These are phyloP conservation scores for Lentinula edodes DNA, from an alignment of 768 basidiomycete species.

Conservation along the genomic window DNA sequence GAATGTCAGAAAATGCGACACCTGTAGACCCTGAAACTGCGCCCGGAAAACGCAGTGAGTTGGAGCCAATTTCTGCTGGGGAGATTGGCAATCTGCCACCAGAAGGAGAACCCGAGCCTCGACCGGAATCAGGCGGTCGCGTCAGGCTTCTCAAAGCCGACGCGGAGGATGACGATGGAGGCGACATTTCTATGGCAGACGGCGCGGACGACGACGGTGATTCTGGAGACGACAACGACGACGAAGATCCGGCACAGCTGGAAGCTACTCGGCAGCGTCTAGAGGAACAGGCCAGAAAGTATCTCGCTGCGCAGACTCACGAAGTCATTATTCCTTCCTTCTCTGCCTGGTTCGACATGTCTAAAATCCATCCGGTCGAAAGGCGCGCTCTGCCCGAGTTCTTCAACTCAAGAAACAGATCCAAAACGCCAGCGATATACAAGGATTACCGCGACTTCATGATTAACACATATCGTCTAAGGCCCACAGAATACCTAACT, in stretches of 20 bases:
- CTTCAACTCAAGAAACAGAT: constrained; percentile 92
- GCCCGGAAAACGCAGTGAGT: constrained; percentile 81
- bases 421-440: constrained; percentile 95
- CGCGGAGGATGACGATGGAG: constrained; percentile 64
- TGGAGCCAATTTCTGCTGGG: constrained; percentile 74
- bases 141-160: constrained; percentile 41
- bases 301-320: constrained; percentile 95
- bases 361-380: constrained; percentile 89
- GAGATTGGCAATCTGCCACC: constrained; percentile 75
- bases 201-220: constrained; percentile 72
- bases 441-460: constrained; percentile 99
- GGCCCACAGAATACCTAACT: constrained; percentile 93
- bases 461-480: constrained; percentile 95
- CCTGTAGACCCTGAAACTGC: constrained; percentile 77
- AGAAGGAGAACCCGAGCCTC: constrained; percentile 27
- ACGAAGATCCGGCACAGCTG: constrained; percentile 79
- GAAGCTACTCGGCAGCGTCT: constrained; percentile 75
- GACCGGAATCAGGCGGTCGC: constrained; percentile 40
- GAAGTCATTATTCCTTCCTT: constrained; percentile 97
- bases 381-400: constrained; percentile 92
- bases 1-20: constrained; percentile 49
- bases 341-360: constrained; percentile 97
- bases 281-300: constrained; percentile 87
- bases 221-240: constrained; percentile 77
- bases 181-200: constrained; percentile 79